A percentile compares a stretch with the other conserved stretches of the same genome.
phyloP scores from a whole-genome alignment of 208 protist species.

The Acanthamoeba sp. region DNA sequence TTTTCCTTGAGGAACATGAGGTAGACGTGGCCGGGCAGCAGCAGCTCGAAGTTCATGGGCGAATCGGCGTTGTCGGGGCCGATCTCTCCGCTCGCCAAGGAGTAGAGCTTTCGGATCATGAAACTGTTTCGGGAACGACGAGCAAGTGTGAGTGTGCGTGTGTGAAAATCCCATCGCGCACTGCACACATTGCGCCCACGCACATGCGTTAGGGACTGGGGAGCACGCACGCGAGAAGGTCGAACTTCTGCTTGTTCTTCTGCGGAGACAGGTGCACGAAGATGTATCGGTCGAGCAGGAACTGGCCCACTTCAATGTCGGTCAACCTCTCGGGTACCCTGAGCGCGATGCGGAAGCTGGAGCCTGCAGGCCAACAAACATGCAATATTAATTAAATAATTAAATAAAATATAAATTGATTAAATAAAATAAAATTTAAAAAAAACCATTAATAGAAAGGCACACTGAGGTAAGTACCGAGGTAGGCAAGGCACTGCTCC shows the following conservation, averaged over 20 bases:
- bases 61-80: slow-evolving; percentile 97
- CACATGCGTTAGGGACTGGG: background rate
- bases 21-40: slow-evolving; percentile 96
- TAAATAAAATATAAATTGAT: too few relatives aligned
- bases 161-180: too few relatives aligned
- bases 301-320: slow-evolving; percentile 82
- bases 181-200: background rate
- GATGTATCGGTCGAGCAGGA: slow-evolving; percentile 87
- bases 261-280: slow-evolving; percentile 88
- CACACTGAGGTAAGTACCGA: slow-evolving; percentile 77
- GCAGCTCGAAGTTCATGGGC: slow-evolving; percentile 96
- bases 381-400: too few relatives aligned
- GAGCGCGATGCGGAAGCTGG: slow-evolving; percentile 70
- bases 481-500: slow-evolving; percentile 84
- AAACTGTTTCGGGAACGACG: too few relatives aligned
- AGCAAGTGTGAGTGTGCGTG: too few relatives aligned
- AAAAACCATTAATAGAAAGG: too few relatives aligned
- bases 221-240: slow-evolving; percentile 92
- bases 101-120: slow-evolving; percentile 94
- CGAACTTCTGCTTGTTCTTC: slow-evolving; percentile 94
- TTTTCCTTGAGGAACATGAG: slow-evolving; percentile 92
- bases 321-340: slow-evolving; percentile 71
- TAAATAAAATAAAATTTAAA: too few relatives aligned
- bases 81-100: slow-evolving; percentile 90
- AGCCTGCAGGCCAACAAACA: background rate